phyloP scores from a whole-genome alignment of 139 green algal species.

The Chlorella sorokiniana region DNA sequence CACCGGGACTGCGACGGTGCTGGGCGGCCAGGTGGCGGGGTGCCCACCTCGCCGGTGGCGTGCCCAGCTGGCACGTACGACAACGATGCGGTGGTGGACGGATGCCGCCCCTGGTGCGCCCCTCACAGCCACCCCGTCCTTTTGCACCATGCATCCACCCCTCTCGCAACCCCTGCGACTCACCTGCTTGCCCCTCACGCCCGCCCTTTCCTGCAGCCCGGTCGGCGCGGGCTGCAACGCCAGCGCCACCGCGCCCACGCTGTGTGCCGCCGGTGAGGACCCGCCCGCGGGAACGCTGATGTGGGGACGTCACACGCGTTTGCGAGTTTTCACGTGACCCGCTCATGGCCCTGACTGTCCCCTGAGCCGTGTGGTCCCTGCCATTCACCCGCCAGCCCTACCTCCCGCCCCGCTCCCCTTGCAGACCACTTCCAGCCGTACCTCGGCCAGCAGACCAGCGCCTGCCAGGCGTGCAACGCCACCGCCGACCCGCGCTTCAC shows the following conservation, averaged over 20 bases:
- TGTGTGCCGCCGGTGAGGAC: background rate
- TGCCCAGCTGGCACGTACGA: slow-evolving; percentile 13
- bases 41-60: background rate
- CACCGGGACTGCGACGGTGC: background rate
- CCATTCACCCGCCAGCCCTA: too few species aligned
- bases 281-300: background rate
- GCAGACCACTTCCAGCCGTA: slow-evolving; percentile 22
- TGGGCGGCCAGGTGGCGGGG: background rate
- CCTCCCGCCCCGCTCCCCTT: too few species aligned
- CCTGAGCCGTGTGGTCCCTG: too few species aligned
- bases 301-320: too few species aligned
- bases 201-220: slow-evolving; percentile 16
- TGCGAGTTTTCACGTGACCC: too few species aligned
- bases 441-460: background rate
- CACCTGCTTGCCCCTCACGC: too few species aligned
- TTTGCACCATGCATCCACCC: background rate
- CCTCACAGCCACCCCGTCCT: too few species aligned
- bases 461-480: slow-evolving; percentile 9
- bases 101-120: slow-evolving; percentile 27
- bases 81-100: background rate
- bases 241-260: background rate
- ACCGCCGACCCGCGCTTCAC: background rate
- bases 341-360: too few species aligned
- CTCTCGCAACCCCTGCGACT: background rate
- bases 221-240: background rate